phyloP scores from a whole-genome alignment of 2,329 filamentous ascomycete genomes.

The Xylaria sp. region DNA sequence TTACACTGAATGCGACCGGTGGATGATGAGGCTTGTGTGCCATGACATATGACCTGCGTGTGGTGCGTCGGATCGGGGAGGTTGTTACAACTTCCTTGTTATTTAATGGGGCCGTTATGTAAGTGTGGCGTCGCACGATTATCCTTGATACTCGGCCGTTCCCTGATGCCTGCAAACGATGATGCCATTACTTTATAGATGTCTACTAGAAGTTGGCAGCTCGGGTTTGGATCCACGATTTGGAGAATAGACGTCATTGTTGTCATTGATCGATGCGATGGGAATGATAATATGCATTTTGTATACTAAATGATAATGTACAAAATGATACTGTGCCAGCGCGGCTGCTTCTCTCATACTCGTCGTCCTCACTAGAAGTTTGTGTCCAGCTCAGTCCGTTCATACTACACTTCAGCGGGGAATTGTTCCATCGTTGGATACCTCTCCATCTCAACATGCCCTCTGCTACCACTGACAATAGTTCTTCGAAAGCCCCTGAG shows the following conservation, averaged over 20 bases:
- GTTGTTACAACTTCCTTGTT: neutral
- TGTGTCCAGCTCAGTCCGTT: neutral
- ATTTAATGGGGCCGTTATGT: neutral
- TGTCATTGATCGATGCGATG: neutral
- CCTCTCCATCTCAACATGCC: neutral
- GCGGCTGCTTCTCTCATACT: neutral
- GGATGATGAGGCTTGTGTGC: neutral
- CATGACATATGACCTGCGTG: neutral
- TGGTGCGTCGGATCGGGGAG: neutral
- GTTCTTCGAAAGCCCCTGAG: neutral
- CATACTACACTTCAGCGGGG: neutral
- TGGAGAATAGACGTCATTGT: neutral
- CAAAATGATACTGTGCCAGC: neutral
- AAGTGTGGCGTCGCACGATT: neutral
- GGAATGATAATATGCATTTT: neutral
- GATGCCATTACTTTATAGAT: neutral
- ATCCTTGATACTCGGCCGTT: neutral
- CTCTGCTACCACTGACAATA: neutral
- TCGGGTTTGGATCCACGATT: neutral
- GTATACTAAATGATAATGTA: neutral
- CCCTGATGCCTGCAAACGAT: neutral
- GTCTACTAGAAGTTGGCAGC: neutral
- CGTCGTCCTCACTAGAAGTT: neutral
- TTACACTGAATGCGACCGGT: neutral
- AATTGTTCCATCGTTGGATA: neutral